Percentiles rank a stretch among this genome's conserved stretches.
phyloP scores from a whole-genome alignment of 2,329 filamentous ascomycete genomes.

The Lasiodiplodia citricola region DNA sequence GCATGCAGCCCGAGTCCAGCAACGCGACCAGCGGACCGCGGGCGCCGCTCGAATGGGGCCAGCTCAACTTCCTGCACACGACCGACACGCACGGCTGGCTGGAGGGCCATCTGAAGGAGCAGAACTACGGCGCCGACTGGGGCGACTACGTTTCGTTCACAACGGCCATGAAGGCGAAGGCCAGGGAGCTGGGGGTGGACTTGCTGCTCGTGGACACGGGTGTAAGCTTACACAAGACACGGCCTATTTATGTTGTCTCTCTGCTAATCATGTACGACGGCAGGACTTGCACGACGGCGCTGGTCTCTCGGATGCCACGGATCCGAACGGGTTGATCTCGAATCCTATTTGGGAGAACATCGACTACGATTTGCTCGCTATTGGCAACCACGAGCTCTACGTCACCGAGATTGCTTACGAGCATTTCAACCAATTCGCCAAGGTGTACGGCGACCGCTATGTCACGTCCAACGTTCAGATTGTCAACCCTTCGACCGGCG shows the following conservation, averaged over 20 bases:
- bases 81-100: slow-evolving; percentile 68
- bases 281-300: slow-evolving; percentile 70
- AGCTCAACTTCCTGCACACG: slow-evolving; percentile 70
- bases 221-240: slow-evolving; percentile 29
- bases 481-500: slow-evolving; percentile 48
- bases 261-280: not conserved
- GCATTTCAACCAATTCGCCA: slow-evolving; percentile 64
- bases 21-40: slow-evolving; percentile 45
- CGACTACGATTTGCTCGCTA: slow-evolving; percentile 60
- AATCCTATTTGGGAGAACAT: slow-evolving; percentile 59
- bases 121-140: slow-evolving; percentile 70
- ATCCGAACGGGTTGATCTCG: slow-evolving; percentile 61
- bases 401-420: slow-evolving; percentile 66
- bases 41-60: slow-evolving; percentile 63
- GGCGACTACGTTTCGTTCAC: slow-evolving; percentile 68
- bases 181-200: slow-evolving; percentile 62
- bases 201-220: slow-evolving; percentile 66
- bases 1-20: slow-evolving; percentile 53
- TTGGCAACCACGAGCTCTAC: slow-evolving; percentile 71
- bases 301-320: slow-evolving; percentile 66
- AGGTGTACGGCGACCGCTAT: slow-evolving; percentile 61
- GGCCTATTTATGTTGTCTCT: not conserved
- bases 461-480: slow-evolving; percentile 61
- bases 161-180: slow-evolving; percentile 64
- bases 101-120: slow-evolving; percentile 65